Evolutionary conservation across 306 rosid genomes (phyloP).

Genomic region (Arachis stenosperma): DNA sequence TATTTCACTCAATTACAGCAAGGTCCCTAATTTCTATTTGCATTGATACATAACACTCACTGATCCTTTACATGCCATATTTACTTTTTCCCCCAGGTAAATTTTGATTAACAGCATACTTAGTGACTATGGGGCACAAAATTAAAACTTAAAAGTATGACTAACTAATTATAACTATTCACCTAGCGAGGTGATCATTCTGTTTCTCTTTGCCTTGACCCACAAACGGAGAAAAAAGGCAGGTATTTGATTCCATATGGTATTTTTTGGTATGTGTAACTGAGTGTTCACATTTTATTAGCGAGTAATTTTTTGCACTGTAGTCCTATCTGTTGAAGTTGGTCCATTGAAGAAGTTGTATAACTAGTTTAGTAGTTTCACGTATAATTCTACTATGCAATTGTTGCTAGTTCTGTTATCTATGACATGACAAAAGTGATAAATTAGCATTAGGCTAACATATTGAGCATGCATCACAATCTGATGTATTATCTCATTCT

Average conservation of each 20-base stretch:
- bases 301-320: background rate
- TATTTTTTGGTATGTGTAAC: slow-evolving; percentile 14
- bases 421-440: background rate
- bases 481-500: slow-evolving; percentile 2
- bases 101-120: slow-evolving; percentile 1
- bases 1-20: too few species aligned
- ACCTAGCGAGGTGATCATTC: slow-evolving; percentile 1
- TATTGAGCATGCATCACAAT: slow-evolving; percentile 19
- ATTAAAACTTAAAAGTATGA: background rate
- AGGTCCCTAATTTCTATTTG: too few species aligned
- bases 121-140: background rate
- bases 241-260: slow-evolving; percentile 10
- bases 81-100: slow-evolving; percentile 8
- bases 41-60: too few species aligned
- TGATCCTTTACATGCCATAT: slow-evolving; percentile 11
- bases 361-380: slow-evolving; percentile 20
- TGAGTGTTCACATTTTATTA: background rate
- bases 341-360: background rate
- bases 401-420: background rate
- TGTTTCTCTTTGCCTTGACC: background rate
- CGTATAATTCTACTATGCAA: background rate
- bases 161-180: background rate
- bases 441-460: background rate
- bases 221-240: background rate
- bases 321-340: background rate